Evolutionary conservation across 2,329 filamentous ascomycete species (phyloP).

Genomic region (Paramyrothecium sp.): DNA sequence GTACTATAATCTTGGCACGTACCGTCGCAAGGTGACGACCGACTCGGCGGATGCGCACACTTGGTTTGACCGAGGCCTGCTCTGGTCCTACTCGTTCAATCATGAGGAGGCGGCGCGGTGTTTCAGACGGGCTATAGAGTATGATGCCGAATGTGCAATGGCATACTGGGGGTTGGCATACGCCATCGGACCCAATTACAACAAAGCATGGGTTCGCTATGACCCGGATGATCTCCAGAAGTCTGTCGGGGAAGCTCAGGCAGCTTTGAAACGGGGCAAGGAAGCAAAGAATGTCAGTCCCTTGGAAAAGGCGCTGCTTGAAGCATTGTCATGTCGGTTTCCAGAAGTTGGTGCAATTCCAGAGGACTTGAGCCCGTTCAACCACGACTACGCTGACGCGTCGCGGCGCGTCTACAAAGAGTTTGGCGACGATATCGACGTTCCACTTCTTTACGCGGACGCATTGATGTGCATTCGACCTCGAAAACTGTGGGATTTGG

Average conservation of each 20-base stretch:
- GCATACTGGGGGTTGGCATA: constrained; percentile 69
- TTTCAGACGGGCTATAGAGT: constrained; percentile 53
- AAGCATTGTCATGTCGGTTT: neutral
- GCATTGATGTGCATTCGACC: constrained; percentile 42
- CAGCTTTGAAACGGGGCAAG: neutral
- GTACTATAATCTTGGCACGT: constrained; percentile 50
- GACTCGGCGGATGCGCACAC: constrained; percentile 46
- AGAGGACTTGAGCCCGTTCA: neutral
- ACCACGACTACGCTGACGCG: constrained; percentile 18
- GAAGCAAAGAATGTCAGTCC: constrained; percentile 10
- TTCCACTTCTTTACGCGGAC: constrained; percentile 28
- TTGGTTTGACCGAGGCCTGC: constrained; percentile 67
- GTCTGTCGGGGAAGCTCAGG: neutral
- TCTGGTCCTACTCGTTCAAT: constrained; percentile 71
- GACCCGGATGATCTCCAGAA: constrained; percentile 15
- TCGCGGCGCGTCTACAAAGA: constrained; percentile 31
- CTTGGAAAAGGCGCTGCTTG: neutral
- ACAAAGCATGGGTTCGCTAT: constrained; percentile 63
- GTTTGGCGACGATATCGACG: constrained; percentile 32
- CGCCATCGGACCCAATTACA: constrained; percentile 67
- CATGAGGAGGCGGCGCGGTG: constrained; percentile 64
- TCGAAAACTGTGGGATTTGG: constrained; percentile 38
- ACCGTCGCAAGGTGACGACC: constrained; percentile 51
- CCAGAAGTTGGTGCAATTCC: neutral
- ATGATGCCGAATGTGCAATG: constrained; percentile 55